Percentiles rank a stretch among this genome's conserved stretches.
Evolutionary conservation across 176 grass and related monocot genomes (phyloP).

Genomic region (Phragmites australis): DNA sequence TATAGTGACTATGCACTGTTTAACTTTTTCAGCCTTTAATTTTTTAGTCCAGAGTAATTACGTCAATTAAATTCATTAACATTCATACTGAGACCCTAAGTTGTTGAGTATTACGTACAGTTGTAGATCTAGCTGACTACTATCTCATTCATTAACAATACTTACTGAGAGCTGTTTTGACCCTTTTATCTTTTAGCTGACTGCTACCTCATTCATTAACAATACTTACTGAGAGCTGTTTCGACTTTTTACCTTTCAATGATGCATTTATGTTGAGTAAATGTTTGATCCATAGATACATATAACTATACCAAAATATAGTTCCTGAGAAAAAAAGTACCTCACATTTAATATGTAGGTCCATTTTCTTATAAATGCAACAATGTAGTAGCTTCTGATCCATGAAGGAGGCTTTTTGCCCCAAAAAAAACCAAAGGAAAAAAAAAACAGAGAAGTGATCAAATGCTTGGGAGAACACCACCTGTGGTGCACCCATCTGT

Average conservation of each 20-base stretch:
- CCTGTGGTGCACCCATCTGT: background rate
- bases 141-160: background rate
- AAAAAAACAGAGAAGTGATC: background rate
- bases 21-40: background rate
- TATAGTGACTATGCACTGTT: too few relatives aligned
- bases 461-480: background rate
- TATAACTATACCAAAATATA: background rate
- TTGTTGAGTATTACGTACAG: background rate
- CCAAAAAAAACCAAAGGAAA: background rate
- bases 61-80: background rate
- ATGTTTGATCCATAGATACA: background rate
- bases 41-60: background rate
- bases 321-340: background rate
- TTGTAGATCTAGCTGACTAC: background rate
- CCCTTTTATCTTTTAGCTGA: background rate
- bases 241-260: background rate
- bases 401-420: background rate
- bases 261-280: background rate
- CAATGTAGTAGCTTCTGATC: background rate
- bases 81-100: too few relatives aligned
- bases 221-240: background rate
- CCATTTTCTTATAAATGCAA: constrained; percentile 14
- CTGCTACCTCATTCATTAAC: background rate
- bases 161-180: background rate
- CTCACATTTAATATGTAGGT: background rate